Evolutionary conservation across 345 rosid species (phyloP), one percentile per base, ranked within the genome.

Genomic region (Moricandia moricandioides): DNA sequence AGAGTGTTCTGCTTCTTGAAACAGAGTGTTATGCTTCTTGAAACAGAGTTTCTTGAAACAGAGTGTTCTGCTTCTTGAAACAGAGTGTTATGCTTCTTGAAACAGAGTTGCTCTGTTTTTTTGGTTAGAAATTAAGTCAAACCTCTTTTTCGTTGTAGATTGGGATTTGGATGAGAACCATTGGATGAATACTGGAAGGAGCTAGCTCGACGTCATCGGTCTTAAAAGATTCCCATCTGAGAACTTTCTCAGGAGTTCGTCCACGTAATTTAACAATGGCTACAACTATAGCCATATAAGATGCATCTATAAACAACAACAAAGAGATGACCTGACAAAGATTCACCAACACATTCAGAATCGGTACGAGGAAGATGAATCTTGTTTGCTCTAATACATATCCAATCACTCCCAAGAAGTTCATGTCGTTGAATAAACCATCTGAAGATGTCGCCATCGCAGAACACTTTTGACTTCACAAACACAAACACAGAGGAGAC

Each of bases 201-300:
- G 88, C 91, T 61, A 80, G 57, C 78, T 88, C 88, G 1, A 80
- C 37, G 27, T 88, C 91, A 30, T 84, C 78, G 24, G 12, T 71
- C 56, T 80, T 79, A 31, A 81, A 71, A 1, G 74, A 40, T 66
- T 81, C 85, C 77, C 81, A 88, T 78, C 76, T 86, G 56, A 85
- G 84, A 12, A 73, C 75, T 54, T 79, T 82, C 65, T 71, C 6
- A 14, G 85, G 84, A 73, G 82, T 79, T 54, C 69, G 71, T 8
- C 86, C 57, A 56, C 81, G 73, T 27, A 82, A n/a, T 71, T 84
- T 88, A 12, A 67, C 73, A 43, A 78, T 72, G 52, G 69, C 72
- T 21, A 88, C 82, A 30, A 76, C 85, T 62, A 82, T 59, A 13
- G 84, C 83, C 88, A 88, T 88, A 18, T 81, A 88, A 12, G 85